These are phyloP conservation scores for Alternaria viburni DNA, from an alignment of 2,329 filamentous ascomycete genomes.

Conservation along the genomic window DNA sequence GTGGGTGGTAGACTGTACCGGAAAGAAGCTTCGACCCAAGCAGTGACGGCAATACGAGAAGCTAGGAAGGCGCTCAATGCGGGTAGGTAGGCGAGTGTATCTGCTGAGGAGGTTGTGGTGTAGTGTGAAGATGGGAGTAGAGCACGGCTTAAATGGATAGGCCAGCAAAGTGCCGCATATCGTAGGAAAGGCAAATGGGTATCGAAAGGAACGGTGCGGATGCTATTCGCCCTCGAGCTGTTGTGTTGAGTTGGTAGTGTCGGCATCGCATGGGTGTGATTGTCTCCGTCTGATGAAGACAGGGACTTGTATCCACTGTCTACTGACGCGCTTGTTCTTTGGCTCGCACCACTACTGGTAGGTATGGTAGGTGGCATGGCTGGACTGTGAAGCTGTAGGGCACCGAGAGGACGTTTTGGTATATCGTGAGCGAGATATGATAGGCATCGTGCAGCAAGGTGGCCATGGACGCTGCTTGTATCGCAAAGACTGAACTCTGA, in stretches of 20 bases:
- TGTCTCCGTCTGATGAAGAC: constrained; percentile 33
- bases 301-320: constrained; percentile 43
- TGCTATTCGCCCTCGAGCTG: constrained; percentile 6
- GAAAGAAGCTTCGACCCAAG: constrained; percentile 44
- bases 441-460: constrained; percentile 37
- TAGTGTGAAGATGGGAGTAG: constrained; percentile 11
- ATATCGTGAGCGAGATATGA: constrained; percentile 36
- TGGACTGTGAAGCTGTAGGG: constrained; percentile 18
- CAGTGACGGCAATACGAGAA: constrained; percentile 33
- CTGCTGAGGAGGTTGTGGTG: not conserved
- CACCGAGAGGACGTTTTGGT: constrained; percentile 33
- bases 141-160: constrained; percentile 39
- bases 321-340: constrained; percentile 32
- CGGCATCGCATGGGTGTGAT: not conserved
- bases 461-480: constrained; percentile 32
- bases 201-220: constrained; percentile 29
- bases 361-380: constrained; percentile 8
- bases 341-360: constrained; percentile 29
- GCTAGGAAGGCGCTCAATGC: constrained; percentile 33
- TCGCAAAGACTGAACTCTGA: constrained; percentile 34
- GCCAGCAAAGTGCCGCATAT: constrained; percentile 42
- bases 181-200: constrained; percentile 37
- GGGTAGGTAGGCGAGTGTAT: constrained; percentile 27
- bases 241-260: not conserved
- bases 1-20: constrained; percentile 39